Percentiles rank a stretch among this genome's conserved stretches.
phyloP scores from a whole-genome alignment of 345 rosid species.

The Triadica sebifera region DNA sequence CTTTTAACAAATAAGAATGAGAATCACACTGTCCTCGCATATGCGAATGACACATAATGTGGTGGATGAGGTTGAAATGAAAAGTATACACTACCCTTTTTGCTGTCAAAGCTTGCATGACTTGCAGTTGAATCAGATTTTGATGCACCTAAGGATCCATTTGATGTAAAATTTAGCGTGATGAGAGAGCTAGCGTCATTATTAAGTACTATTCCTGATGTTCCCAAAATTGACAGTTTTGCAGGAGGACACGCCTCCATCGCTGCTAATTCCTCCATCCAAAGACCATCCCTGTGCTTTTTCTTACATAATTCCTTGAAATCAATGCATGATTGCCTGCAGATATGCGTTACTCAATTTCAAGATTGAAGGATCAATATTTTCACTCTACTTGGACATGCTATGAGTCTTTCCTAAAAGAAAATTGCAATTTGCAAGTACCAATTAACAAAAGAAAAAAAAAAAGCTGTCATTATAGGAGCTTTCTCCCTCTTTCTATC shows the following conservation, averaged over 20 bases:
- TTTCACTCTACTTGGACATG: not conserved
- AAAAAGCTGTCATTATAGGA: no score
- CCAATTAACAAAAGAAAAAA: not conserved
- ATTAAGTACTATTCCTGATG: conserved; percentile 60
- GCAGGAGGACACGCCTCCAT: conserved; percentile 60
- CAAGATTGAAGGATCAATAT: conserved; percentile 4
- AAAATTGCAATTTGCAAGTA: not conserved
- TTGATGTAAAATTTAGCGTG: conserved; percentile 22
- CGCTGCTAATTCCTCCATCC: conserved; percentile 88
- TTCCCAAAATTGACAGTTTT: conserved; percentile 49
- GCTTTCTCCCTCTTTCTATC: not conserved
- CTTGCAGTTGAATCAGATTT: conserved; percentile 38
- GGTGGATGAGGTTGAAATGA: not conserved
- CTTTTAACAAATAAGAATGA: not conserved
- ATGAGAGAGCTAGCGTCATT: conserved; percentile 45
- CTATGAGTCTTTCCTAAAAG: not conserved
- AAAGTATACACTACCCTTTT: conserved; percentile 40
- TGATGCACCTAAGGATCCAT: conserved; percentile 37
- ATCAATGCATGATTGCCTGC: conserved; percentile 67
- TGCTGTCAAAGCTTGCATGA: conserved; percentile 41
- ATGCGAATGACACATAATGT: not conserved
- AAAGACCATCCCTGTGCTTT: conserved; percentile 66
- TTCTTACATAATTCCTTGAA: conserved; percentile 75
- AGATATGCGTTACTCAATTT: conserved; percentile 12
- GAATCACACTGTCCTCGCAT: not conserved